Evolutionary conservation across 306 rosid species (phyloP).

Genomic region (Adenanthera pavonina): DNA sequence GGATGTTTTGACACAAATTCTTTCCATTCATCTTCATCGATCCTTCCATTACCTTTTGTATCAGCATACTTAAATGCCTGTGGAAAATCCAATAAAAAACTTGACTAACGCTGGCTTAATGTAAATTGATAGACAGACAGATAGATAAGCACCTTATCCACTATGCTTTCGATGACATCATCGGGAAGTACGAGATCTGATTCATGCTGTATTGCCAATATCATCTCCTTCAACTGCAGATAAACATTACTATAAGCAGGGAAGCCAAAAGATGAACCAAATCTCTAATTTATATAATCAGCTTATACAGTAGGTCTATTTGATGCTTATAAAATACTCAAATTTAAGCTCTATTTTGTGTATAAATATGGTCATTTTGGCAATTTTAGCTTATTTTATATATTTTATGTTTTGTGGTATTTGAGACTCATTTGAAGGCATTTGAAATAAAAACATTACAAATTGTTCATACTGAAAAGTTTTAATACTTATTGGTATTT

Average conservation of each 20-base stretch:
- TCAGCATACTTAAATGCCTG: constrained; percentile 86
- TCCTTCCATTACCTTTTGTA: constrained; percentile 77
- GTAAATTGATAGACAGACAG: too few species aligned
- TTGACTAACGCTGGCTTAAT: constrained; percentile 12
- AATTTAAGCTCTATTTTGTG: too few species aligned
- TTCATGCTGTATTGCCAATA: constrained; percentile 77
- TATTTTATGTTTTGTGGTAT: too few species aligned
- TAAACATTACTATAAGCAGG: constrained; percentile 26
- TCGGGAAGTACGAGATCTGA: constrained; percentile 82
- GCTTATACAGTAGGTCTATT: too few species aligned
- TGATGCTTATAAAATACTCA: too few species aligned
- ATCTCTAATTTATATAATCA: not conserved
- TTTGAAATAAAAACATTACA: too few species aligned
- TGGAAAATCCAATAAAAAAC: constrained; percentile 27
- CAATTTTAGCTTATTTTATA: too few species aligned
- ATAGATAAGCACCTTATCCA: constrained; percentile 65
- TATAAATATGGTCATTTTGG: too few species aligned
- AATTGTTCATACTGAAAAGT: too few species aligned
- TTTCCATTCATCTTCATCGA: constrained; percentile 95
- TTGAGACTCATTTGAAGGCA: too few species aligned
- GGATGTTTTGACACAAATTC: constrained; percentile 77
- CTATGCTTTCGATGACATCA: constrained; percentile 74
- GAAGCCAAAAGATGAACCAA: constrained; percentile 3
- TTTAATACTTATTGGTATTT: too few species aligned
- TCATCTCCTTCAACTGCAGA: constrained; percentile 89